phyloP scores from a whole-genome alignment of 2,329 filamentous ascomycete species.

The Penicillium sclerotigenum region DNA sequence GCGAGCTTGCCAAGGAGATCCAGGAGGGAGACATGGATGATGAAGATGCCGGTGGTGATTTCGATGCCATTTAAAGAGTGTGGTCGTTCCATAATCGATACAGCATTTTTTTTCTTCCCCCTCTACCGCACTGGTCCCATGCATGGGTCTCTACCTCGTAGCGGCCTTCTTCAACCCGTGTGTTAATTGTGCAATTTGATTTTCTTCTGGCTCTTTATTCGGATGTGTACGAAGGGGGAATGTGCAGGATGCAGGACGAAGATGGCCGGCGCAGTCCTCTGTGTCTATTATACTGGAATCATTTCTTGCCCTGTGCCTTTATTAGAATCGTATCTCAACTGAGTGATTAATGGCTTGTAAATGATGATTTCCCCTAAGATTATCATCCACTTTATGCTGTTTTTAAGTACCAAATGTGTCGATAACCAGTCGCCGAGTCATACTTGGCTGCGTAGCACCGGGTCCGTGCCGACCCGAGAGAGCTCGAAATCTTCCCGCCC shows the following conservation, averaged over 20 bases:
- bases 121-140: constrained; percentile 12
- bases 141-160: constrained; percentile 18
- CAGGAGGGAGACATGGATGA: constrained; percentile 96
- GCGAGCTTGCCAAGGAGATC: constrained; percentile 98
- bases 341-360: not conserved
- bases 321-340: not conserved
- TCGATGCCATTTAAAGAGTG: constrained; percentile 78
- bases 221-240: constrained; percentile 29
- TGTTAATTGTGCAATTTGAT: constrained; percentile 30
- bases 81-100: constrained; percentile 19
- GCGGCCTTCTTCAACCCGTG: constrained; percentile 24
- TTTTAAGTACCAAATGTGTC: not conserved
- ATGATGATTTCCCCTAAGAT: not conserved
- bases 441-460: constrained; percentile 7
- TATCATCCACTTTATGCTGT: not conserved
- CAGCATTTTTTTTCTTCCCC: constrained; percentile 13
- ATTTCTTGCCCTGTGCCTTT: constrained; percentile 14
- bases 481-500: constrained; percentile 28
- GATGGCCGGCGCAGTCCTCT: constrained; percentile 26
- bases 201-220: constrained; percentile 16
- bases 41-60: constrained; percentile 91
- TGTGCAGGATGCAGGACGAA: constrained; percentile 27
- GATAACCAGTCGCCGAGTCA: not conserved
- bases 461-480: constrained; percentile 28
- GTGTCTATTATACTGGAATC: constrained; percentile 29